These are phyloP conservation scores for Ustilaginoidea virens DNA, from an alignment of 2,329 filamentous ascomycete species.

Conservation along the genomic window DNA sequence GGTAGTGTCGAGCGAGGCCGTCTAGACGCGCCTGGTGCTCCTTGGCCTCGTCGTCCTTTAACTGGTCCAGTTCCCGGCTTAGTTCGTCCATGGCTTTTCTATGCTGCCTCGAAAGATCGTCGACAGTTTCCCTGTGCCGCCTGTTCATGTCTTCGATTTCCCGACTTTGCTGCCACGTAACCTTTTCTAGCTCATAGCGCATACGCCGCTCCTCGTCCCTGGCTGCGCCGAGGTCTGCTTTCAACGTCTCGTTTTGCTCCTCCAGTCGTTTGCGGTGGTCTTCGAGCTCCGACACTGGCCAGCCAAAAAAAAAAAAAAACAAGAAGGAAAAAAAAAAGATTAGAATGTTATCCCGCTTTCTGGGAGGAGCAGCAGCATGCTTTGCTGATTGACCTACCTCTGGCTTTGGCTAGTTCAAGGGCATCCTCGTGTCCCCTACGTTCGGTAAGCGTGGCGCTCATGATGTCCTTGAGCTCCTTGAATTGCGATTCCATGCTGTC, in stretches of 20 bases:
- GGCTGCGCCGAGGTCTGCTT: slow-evolving; percentile 43
- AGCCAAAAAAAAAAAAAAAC: too few species aligned
- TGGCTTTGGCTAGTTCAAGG: slow-evolving; percentile 56
- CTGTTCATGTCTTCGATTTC: slow-evolving; percentile 39
- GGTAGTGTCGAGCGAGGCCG: slow-evolving; percentile 45
- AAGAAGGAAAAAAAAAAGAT: too few species aligned
- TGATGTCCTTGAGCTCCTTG: slow-evolving; percentile 52
- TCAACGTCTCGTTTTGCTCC: slow-evolving; percentile 33
- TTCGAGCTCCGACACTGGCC: slow-evolving; percentile 32
- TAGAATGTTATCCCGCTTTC: slow-evolving; percentile 7
- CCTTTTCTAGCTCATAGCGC: slow-evolving; percentile 20
- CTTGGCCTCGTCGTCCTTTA: slow-evolving; percentile 31
- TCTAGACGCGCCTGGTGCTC: slow-evolving; percentile 55
- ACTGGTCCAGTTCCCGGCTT: slow-evolving; percentile 27
- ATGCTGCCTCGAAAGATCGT: slow-evolving; percentile 21
- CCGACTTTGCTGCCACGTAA: slow-evolving; percentile 19
- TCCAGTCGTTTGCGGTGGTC: slow-evolving; percentile 29
- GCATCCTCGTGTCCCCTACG: slow-evolving; percentile 58
- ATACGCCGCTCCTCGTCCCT: slow-evolving; percentile 20
- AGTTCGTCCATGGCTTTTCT: slow-evolving; percentile 18
- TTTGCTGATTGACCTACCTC: slow-evolving; percentile 38
- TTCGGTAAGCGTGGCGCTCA: slow-evolving; percentile 53
- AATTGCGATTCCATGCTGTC: slow-evolving; percentile 65
- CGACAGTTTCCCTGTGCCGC: slow-evolving; percentile 18
- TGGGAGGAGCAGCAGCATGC: too few species aligned